Evolutionary conservation across 768 basidiomycete species (phyloP), one percentile per base, ranked within the genome.

Genomic region (Hydnum rufescens): DNA sequence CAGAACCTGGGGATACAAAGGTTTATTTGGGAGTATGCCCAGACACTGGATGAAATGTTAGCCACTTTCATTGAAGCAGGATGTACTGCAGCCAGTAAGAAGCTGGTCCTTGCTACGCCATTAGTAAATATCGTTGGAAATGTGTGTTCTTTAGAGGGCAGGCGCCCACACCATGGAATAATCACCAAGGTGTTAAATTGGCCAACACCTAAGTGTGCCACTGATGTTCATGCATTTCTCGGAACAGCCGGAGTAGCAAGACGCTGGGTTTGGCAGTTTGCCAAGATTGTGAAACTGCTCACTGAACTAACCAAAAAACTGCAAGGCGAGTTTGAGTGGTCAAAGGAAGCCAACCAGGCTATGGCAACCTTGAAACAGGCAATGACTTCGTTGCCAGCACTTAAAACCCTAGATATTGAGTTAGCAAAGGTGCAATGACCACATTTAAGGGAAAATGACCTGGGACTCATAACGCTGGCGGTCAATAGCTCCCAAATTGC

Each of bases 401-500:
- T 47, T 25, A 16, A 28, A 47, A 16, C 44, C 8, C 44, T 47
- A 47, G 44, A 47, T 47, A 8, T 47, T 8, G 26, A 8, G 8
- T 26, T 13, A 6, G 16, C 26, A 25, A 13, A 8, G 8, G 26
- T 8, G 44, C 6, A 47, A 47, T 8, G 25, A 6, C 8, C 13
- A 8, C 8, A 47, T 25, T 25, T 8, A 8, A 8, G 44, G 8
- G 44, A 47, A 28, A 8, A 6, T 25, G 26, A 8, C 25, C 26
- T 26, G 8, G 44, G 44, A 16, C 26, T 47, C 4, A 23, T 44
- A 16, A 63, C 66, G 1, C 52, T 71, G 0, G 58, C 66, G 2
- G 70, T 71, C 0, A 68, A 71, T 55, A 64, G 68, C 0, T 66
- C 62, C 0, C 39, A 50, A 3, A 62, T 66, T 4, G 66, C 64